Percentiles rank a stretch among this genome's conserved stretches.
Evolutionary conservation across 805 yeast species (phyloP).

Genomic region (Starmerella tilneyi): DNA sequence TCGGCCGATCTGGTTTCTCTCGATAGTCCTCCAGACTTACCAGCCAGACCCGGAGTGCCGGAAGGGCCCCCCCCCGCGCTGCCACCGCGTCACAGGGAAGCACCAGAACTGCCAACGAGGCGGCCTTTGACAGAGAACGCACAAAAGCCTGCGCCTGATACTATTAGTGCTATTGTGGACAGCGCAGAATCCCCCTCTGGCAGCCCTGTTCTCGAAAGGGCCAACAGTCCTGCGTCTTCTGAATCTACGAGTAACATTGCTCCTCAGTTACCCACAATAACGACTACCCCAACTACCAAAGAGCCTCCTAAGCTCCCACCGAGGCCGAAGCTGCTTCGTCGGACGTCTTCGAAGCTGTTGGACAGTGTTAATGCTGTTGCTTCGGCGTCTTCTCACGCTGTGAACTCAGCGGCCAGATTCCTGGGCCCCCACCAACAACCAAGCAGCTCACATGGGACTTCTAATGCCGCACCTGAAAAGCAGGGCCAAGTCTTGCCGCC

Average conservation of each 20-base stretch:
- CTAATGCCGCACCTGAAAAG: too few species aligned
- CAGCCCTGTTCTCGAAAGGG: too few species aligned
- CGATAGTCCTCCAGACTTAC: neutral
- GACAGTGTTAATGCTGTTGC: conserved; percentile 19
- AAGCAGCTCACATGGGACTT: neutral
- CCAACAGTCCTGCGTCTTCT: neutral
- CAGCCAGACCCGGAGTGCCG: neutral
- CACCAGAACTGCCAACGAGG: neutral
- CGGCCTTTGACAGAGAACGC: neutral
- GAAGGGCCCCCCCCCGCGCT: too few species aligned
- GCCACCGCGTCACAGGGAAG: conserved; percentile 2
- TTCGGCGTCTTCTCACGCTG: conserved; percentile 17
- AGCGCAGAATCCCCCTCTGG: too few species aligned
- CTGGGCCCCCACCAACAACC: conserved; percentile 11
- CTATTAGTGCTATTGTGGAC: neutral
- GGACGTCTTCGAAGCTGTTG: conserved; percentile 22
- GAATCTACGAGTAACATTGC: neutral
- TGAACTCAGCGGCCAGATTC: conserved; percentile 12
- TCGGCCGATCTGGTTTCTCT: conserved; percentile 6
- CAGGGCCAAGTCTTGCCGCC: neutral
- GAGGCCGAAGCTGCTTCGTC: conserved; percentile 26
- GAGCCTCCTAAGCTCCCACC: conserved; percentile 31
- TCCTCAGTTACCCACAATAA: neutral
- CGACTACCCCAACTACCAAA: neutral
- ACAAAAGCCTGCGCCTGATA: neutral